Conservation (phyloP, 352 stramenopile genomes). For the Globisporangium middletonii region DNA sequence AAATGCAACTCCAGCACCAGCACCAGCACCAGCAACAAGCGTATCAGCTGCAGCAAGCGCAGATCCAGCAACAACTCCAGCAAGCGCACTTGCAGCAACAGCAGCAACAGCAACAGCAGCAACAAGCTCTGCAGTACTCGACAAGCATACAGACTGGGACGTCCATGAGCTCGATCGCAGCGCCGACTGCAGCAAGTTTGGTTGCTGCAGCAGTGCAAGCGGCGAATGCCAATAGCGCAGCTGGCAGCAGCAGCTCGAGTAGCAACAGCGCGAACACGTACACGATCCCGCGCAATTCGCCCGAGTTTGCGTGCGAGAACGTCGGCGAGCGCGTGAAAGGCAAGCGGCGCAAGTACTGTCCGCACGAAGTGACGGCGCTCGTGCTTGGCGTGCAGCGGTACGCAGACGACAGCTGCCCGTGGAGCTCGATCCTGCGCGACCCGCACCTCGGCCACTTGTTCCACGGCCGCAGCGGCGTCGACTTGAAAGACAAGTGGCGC, state of each 20-base stretch:
- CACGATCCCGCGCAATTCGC: constrained; percentile 61
- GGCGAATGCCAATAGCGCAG: constrained; percentile 16
- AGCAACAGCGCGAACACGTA: constrained; percentile 28
- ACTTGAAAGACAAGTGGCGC: constrained; percentile 82
- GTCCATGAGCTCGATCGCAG: constrained; percentile 18
- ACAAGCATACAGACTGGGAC: constrained; percentile 16
- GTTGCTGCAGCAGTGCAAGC: constrained; percentile 35
- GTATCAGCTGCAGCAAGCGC: constrained; percentile 4
- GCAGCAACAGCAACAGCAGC: constrained; percentile 23
- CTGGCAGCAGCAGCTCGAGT: constrained; percentile 9
- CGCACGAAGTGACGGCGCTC: constrained; percentile 77
- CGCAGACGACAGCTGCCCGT: constrained; percentile 78
- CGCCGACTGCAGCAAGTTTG: constrained; percentile 30
- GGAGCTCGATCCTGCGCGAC: constrained; percentile 75
- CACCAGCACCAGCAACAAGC: neutral
- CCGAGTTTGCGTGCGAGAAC: constrained; percentile 78
- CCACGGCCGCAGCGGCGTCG: constrained; percentile 68
- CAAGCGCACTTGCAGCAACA: constrained; percentile 18
- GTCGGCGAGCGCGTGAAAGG: constrained; percentile 80
- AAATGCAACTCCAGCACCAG: neutral
- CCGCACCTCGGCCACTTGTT: constrained; percentile 70
- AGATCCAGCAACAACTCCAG: constrained; percentile 14
- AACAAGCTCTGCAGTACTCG: constrained; percentile 20
- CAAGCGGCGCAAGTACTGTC: constrained; percentile 79
- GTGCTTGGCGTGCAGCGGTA: constrained; percentile 80